These are phyloP conservation scores for Linaria vulgaris DNA, from an alignment of 257 asterid species.

Conservation along the genomic window DNA sequence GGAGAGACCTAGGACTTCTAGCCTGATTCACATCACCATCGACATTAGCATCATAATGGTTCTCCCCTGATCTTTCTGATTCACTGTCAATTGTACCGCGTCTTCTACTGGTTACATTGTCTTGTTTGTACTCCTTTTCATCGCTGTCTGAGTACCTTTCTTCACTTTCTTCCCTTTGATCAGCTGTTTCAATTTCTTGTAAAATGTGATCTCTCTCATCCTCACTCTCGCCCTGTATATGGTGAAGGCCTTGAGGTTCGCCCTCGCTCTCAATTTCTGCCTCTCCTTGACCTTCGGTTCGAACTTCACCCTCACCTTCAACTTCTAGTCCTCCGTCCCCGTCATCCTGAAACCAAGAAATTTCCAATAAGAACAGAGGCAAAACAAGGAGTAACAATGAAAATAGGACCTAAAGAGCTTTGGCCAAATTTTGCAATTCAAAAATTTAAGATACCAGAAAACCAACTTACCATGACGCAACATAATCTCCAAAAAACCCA, in stretches of 20 bases:
- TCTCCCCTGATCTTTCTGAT: constrained; percentile 89
- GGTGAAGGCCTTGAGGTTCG: constrained; percentile 62
- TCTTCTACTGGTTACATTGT: constrained; percentile 70
- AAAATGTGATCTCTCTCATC: constrained; percentile 83
- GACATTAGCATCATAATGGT: constrained; percentile 62
- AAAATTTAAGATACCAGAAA: not conserved
- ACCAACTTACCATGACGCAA: not conserved
- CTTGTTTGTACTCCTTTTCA: constrained; percentile 65
- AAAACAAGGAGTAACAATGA: constrained; percentile 14
- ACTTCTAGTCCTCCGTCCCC: constrained; percentile 63
- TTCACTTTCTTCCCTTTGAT: constrained; percentile 83
- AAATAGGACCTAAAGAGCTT: not conserved
- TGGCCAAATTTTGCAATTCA: not conserved
- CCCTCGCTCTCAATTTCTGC: constrained; percentile 77
- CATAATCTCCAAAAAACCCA: constrained; percentile 2
- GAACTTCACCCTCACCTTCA: constrained; percentile 54
- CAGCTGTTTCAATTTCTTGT: constrained; percentile 71
- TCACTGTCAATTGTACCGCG: constrained; percentile 65
- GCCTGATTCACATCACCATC: constrained; percentile 84
- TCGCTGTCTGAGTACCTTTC: constrained; percentile 76
- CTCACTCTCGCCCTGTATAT: constrained; percentile 68
- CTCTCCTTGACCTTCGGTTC: constrained; percentile 59
- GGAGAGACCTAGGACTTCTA: constrained; percentile 58
- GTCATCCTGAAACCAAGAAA: constrained; percentile 52
- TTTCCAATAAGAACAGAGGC: constrained; percentile 5